Evolutionary conservation across 306 rosid species (phyloP).

Genomic region (Medicago lupulina): DNA sequence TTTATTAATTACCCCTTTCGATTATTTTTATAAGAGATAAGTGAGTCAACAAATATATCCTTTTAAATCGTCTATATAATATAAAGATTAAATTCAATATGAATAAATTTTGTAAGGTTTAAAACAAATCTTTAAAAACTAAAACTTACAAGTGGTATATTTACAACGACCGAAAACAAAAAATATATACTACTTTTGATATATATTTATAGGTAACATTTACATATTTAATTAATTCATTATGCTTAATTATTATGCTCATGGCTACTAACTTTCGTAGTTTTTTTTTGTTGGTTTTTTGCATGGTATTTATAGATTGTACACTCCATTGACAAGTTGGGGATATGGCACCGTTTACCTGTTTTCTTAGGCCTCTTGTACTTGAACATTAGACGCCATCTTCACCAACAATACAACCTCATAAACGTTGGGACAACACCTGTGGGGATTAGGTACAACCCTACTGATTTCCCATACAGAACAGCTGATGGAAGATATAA

Average conservation of each 20-base stretch:
- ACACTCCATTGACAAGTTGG: conserved; percentile 61
- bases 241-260: not conserved
- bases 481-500: conserved; percentile 56
- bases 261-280: not conserved
- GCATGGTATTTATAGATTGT: conserved; percentile 49
- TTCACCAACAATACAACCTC: conserved; percentile 63
- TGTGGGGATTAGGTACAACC: conserved; percentile 51
- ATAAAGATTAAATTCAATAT: no score
- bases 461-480: conserved; percentile 54
- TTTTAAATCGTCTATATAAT: no score
- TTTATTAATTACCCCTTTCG: no score
- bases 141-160: no score
- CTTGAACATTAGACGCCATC: conserved; percentile 49
- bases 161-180: not conserved
- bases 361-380: conserved; percentile 54
- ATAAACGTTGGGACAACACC: conserved; percentile 61
- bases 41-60: no score
- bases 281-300: not conserved
- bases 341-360: conserved; percentile 63
- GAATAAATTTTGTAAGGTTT: no score
- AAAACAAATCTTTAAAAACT: no score
- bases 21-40: no score
- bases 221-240: no score
- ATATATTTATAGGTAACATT: no score
- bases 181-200: no score